Evolutionary conservation across 345 rosid genomes (phyloP).

Genomic region (Eucalyptus cladocalyx): DNA sequence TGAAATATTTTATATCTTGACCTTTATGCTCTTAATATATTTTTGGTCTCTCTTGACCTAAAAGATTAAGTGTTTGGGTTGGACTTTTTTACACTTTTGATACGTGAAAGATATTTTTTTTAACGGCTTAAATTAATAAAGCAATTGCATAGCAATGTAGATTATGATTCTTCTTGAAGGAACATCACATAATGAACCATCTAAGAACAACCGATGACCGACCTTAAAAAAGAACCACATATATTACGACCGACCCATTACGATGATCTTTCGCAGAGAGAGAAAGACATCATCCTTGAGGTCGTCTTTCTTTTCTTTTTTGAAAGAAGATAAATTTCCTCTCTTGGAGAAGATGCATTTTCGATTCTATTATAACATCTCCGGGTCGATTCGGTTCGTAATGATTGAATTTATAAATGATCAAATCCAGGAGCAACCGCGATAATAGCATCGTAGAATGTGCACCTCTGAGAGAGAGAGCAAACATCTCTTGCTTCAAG

Average conservation of each 20-base stretch:
- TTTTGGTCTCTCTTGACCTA: not conserved
- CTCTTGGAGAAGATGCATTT: not conserved
- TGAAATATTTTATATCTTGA: too few species aligned
- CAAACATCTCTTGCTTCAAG: slow-evolving; percentile 55
- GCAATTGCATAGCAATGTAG: not conserved
- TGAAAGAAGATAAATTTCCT: not conserved
- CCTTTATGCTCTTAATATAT: not conserved
- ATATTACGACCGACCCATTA: not conserved
- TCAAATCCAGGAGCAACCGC: not conserved
- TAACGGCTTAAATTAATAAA: not conserved
- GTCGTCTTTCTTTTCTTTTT: not conserved
- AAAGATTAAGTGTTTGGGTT: not conserved
- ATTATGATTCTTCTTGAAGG: not conserved
- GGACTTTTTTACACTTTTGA: not conserved
- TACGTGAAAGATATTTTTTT: not conserved
- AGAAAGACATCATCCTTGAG: not conserved
- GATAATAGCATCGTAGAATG: not conserved
- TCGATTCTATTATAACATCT: not conserved
- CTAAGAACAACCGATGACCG: not conserved
- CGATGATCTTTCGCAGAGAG: not conserved
- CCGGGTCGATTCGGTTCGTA: not conserved
- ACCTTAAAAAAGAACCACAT: not conserved
- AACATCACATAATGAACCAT: not conserved
- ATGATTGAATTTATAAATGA: not conserved
- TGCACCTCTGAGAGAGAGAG: not conserved